These are phyloP conservation scores for Herpotrichia juniperi DNA, from an alignment of 2,329 filamentous ascomycete genomes.

Conservation along the genomic window DNA sequence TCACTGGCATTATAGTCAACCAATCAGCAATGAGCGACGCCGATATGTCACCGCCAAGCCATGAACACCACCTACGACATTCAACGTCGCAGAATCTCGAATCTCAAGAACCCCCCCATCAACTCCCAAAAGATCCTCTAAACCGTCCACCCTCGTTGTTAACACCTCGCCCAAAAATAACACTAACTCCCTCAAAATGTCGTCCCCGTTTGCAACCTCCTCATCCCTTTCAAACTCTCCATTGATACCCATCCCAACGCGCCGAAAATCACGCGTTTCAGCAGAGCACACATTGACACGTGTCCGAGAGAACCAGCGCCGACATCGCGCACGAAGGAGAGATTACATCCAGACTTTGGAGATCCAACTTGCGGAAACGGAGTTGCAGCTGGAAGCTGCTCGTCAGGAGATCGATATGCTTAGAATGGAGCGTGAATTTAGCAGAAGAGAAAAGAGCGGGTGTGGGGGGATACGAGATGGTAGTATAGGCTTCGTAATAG, in stretches of 20 bases:
- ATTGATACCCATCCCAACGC: background rate
- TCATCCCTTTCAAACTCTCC: constrained; percentile 2
- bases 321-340: constrained; percentile 55
- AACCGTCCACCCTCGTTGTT: background rate
- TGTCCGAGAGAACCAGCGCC: constrained; percentile 59
- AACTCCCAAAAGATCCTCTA: background rate
- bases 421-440: constrained; percentile 21
- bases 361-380: constrained; percentile 34
- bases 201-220: background rate
- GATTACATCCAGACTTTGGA: constrained; percentile 50
- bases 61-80: background rate
- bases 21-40: background rate
- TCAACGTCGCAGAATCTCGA: background rate
- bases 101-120: background rate
- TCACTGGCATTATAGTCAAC: background rate
- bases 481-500: background rate
- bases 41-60: constrained; percentile 15
- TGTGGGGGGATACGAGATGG: background rate
- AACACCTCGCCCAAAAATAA: background rate
- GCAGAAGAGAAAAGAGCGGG: background rate
- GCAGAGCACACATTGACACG: constrained; percentile 47
- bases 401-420: constrained; percentile 33
- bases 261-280: constrained; percentile 29
- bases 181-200: background rate
- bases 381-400: constrained; percentile 30